phyloP scores from a whole-genome alignment of 208 protist species.

The Acanthamoeba royreba region DNA sequence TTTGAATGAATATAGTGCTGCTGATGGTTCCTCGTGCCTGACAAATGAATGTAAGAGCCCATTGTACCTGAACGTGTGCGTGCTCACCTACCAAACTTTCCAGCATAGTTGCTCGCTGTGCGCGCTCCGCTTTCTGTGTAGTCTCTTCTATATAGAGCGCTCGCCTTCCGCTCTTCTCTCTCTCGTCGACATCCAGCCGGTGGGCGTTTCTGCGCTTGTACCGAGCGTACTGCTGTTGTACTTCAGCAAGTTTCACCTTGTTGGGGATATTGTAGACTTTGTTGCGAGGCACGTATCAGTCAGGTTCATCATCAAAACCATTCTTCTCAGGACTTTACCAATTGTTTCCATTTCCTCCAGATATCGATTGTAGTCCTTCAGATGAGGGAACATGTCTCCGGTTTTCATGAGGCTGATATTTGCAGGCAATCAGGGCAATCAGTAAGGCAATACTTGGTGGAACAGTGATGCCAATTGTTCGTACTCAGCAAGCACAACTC shows the following conservation, averaged over 20 bases:
- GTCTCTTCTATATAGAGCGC: background rate
- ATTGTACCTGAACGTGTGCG: no score
- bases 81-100: background rate
- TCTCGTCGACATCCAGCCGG: background rate
- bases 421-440: background rate
- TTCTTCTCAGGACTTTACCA: background rate
- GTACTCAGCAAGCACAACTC: background rate
- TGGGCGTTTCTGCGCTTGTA: background rate
- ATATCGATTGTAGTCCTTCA: background rate
- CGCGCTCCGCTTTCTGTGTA: background rate
- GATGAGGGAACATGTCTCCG: background rate
- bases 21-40: background rate
- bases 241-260: background rate
- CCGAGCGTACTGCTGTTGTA: background rate
- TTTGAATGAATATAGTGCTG: background rate
- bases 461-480: no score
- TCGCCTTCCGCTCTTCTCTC: background rate
- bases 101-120: background rate
- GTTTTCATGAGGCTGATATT: background rate
- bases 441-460: no score
- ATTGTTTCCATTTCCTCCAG: background rate
- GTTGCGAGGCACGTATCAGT: background rate
- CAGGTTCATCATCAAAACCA: background rate
- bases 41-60: no score
- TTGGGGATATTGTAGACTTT: background rate